These are phyloP conservation scores for Calonectria multiphialidica DNA, from an alignment of 2,329 filamentous ascomycete genomes.

Conservation along the genomic window DNA sequence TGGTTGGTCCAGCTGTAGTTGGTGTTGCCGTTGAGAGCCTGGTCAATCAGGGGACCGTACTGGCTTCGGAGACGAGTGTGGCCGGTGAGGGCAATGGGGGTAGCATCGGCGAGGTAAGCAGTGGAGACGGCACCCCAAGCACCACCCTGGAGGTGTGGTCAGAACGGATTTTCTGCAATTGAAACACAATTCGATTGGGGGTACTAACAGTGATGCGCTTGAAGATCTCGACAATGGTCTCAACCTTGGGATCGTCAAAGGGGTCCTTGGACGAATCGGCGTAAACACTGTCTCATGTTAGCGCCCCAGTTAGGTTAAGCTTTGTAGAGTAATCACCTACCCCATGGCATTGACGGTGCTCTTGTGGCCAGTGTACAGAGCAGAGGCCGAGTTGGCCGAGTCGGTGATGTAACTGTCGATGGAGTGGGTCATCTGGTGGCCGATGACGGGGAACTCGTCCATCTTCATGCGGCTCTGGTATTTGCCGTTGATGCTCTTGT, in stretches of 20 bases:
- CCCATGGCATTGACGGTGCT: conserved; percentile 85
- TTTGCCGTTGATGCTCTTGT: conserved; percentile 87
- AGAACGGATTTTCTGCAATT: conserved; percentile 2
- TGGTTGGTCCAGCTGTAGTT: conserved; percentile 87
- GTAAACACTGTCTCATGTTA: conserved; percentile 66
- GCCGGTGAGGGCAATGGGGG: conserved; percentile 79
- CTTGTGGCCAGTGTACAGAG: conserved; percentile 87
- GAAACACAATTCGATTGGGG: neutral
- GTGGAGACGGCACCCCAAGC: conserved; percentile 79
- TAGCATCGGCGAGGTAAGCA: conserved; percentile 86
- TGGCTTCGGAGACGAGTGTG: conserved; percentile 78
- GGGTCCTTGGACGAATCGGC: conserved; percentile 79
- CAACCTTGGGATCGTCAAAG: conserved; percentile 89
- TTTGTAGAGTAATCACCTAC: conserved; percentile 45
- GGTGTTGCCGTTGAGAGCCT: conserved; percentile 79
- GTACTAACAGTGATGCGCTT: conserved; percentile 73
- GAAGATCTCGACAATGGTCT: conserved; percentile 85
- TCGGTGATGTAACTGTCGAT: conserved; percentile 89
- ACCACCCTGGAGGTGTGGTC: conserved; percentile 53
- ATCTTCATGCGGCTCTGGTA: conserved; percentile 82
- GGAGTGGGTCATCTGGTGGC: conserved; percentile 91
- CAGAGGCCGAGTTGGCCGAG: conserved; percentile 86
- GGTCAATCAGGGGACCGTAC: conserved; percentile 80
- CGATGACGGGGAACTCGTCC: conserved; percentile 87
- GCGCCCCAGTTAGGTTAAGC: neutral